phyloP scores from a whole-genome alignment of 2,329 filamentous ascomycete species.

The Aspergillus pseudonomiae region DNA sequence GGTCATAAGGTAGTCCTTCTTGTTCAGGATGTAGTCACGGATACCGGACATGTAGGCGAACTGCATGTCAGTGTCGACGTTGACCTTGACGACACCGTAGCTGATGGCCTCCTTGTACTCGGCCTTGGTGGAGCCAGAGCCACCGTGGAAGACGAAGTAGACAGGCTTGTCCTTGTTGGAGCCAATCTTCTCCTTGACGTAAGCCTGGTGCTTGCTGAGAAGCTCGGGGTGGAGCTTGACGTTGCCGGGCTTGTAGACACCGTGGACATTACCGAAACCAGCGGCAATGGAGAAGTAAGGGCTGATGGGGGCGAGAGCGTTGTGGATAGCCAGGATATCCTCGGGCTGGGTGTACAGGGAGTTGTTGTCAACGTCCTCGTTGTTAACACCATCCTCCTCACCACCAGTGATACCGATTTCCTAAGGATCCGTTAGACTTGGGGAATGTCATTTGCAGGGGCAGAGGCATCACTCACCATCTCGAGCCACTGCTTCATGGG shows the following conservation, averaged over 20 bases:
- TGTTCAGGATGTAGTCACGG: conserved; percentile 89
- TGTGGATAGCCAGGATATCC: conserved; percentile 91
- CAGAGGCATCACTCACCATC: conserved; percentile 67
- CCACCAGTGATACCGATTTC: conserved; percentile 94
- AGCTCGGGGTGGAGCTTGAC: conserved; percentile 96
- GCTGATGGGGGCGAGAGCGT: conserved; percentile 80
- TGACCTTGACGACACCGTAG: conserved; percentile 98
- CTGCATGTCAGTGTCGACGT: conserved; percentile 97
- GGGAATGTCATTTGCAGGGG: background rate
- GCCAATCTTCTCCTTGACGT: conserved; percentile 78
- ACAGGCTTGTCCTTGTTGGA: conserved; percentile 83
- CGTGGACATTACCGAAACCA: conserved; percentile 98
- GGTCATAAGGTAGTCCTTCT: conserved; percentile 89
- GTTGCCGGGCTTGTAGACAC: conserved; percentile 98
- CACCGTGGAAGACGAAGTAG: conserved; percentile 99
- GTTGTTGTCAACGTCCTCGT: conserved; percentile 96
- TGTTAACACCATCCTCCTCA: conserved; percentile 98
- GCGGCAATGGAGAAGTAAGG: conserved; percentile 98
- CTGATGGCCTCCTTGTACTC: conserved; percentile 88
- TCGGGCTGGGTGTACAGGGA: conserved; percentile 97
- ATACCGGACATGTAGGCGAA: conserved; percentile 90
- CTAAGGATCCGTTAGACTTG: conserved; percentile 36
- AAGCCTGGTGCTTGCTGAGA: conserved; percentile 92
- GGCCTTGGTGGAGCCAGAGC: conserved; percentile 85
- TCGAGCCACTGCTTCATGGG: conserved; percentile 99